These are phyloP conservation scores for Hanseniaspora sp. DNA, from an alignment of 1,139 yeast species.

Conservation along the genomic window DNA sequence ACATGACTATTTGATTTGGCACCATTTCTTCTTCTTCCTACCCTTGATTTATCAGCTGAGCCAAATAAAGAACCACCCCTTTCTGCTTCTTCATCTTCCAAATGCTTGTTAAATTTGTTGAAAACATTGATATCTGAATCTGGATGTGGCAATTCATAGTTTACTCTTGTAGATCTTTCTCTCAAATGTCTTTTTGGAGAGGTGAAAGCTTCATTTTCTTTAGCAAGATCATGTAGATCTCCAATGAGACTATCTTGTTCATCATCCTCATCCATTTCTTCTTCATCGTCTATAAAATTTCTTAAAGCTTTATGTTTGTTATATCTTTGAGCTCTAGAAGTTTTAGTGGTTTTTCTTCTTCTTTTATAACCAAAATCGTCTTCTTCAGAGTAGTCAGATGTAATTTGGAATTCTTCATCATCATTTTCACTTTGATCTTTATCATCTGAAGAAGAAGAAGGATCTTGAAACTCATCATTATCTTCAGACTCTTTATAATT, in stretches of 20 bases:
- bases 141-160: constrained; percentile 84
- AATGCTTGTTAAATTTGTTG: constrained; percentile 8
- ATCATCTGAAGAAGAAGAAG: constrained; percentile 24
- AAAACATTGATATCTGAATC: constrained; percentile 38
- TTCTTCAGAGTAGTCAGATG: constrained; percentile 34
- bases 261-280: constrained; percentile 29
- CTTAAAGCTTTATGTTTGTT: constrained; percentile 11
- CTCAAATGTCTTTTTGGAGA: constrained; percentile 52
- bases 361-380: constrained; percentile 20
- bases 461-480: constrained; percentile 24
- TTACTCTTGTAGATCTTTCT: constrained; percentile 59
- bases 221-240: constrained; percentile 28
- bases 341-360: constrained; percentile 26
- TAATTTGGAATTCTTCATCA: constrained; percentile 21
- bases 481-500: constrained; percentile 6
- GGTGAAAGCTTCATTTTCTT: constrained; percentile 30
- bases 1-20: constrained; percentile 26
- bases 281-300: constrained; percentile 19
- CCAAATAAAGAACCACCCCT: constrained; percentile 19
- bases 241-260: constrained; percentile 28
- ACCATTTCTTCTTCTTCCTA: constrained; percentile 24
- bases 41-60: constrained; percentile 19
- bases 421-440: constrained; percentile 25
- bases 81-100: constrained; percentile 28
- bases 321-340: not conserved